Conservation (phyloP, 106 monocot species). For the Chionographis japonica region DNA sequence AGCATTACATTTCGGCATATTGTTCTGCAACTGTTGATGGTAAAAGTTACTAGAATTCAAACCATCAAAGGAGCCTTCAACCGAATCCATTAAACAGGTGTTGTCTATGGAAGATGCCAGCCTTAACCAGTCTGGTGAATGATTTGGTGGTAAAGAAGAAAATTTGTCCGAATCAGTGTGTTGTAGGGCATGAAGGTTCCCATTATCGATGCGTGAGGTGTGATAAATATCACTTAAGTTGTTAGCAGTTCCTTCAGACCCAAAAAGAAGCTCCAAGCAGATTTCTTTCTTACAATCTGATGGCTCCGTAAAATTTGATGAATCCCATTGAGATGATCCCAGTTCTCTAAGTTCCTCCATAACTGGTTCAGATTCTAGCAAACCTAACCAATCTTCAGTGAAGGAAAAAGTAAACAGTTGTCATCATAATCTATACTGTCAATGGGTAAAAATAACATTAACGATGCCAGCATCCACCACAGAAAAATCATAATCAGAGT, state of each 20-base stretch:
- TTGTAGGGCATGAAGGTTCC: conserved; percentile 2
- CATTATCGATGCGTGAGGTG: not conserved
- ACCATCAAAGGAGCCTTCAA: conserved; percentile 13
- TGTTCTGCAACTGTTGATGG: conserved; percentile 17
- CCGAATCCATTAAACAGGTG: conserved; percentile 1
- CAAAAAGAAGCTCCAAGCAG: not conserved
- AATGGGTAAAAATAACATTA: not conserved
- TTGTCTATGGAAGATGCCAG: conserved; percentile 4
- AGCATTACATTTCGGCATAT: conserved; percentile 1
- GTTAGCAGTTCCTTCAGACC: conserved; percentile 8
- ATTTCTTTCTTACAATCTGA: conserved; percentile 11
- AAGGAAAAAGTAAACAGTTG: not conserved
- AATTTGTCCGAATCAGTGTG: conserved; percentile 5
- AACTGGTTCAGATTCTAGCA: conserved; percentile 1
- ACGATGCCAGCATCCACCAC: not conserved
- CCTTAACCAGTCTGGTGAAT: conserved; percentile 16
- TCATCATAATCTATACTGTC: not conserved
- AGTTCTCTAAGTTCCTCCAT: not conserved
- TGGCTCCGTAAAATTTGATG: conserved; percentile 5
- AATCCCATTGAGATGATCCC: conserved; percentile 4
- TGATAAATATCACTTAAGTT: conserved; percentile 2
- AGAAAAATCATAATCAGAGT: not conserved
- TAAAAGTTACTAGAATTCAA: conserved; percentile 14
- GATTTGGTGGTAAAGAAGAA: not conserved
- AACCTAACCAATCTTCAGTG: not conserved